Base-by-base conservation (phyloP, 164 flowering plant species). In the Liriodendron chinense region DNA sequence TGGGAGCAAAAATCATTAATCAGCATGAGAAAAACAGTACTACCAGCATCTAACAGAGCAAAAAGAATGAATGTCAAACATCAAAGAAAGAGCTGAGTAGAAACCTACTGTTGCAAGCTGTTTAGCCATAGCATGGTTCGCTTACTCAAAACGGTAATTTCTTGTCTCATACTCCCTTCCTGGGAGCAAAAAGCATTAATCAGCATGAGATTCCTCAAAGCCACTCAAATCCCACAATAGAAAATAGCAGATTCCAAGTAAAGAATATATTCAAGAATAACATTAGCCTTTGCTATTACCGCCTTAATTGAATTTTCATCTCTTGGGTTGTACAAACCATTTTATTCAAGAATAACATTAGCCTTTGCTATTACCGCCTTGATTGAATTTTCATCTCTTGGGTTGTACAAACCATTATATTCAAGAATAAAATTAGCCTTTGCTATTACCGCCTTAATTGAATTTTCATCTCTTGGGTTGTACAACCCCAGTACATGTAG, bases 381-480 rank as follows among this genome's bases (percentile, higher is more conserved):
- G n/a, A n/a, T n/a, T n/a, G n/a, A n/a, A n/a, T n/a, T n/a, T n/a
- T n/a, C n/a, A n/a, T n/a, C n/a, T n/a, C n/a, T n/a, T n/a, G n/a
- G n/a, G n/a, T n/a, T n/a, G n/a, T n/a, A 62, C 80, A 68, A 78
- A 94, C 98, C 99, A 82, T 94, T 89, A 66, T 94, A 98, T 83
- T 96, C 94, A 74, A 96, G 78, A 64, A 96, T 98, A 84, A 96
- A 95, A 83, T 96, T 94, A 49, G 99, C 97, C 85, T 94, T 96
- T 23, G 98, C 98, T 98, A 96, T 94, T 2, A 89, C 97, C 61
- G 99, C 99, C 83, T 94, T 96, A 72, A 96, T 80, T n/a, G 99
- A 94, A 72, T 78, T 77, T 84, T 94, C 99, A 88, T 96, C 97
- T 79, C 98, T 87, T 68, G 98, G 99, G 73, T 94, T 80, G 79